Conservation (phyloP, 495 filamentous ascomycete species). For the Aspergillus baeticus region DNA sequence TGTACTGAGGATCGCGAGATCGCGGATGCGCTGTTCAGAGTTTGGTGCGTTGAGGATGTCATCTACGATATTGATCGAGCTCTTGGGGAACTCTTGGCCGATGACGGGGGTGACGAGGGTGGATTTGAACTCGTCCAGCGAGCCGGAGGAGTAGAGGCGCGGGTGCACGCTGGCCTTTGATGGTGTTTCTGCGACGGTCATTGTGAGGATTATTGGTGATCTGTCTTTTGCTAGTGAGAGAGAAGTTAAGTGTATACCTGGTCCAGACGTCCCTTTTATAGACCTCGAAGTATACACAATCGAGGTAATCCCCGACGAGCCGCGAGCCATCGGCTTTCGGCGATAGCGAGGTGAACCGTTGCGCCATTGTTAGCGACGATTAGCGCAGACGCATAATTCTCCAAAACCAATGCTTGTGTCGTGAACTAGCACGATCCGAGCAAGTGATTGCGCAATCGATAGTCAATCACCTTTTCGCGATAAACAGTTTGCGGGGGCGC, state of each 20-base stretch:
- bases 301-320: not conserved
- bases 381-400: not conserved
- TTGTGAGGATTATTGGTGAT: not conserved
- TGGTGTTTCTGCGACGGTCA: slow-evolving; percentile 5
- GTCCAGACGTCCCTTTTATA: not conserved
- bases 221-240: too few relatives aligned
- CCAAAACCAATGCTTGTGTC: not conserved
- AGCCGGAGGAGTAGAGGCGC: slow-evolving; percentile 12
- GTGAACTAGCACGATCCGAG: not conserved
- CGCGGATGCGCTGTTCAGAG: slow-evolving; percentile 55
- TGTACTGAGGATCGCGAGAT: slow-evolving; percentile 52
- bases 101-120: slow-evolving; percentile 35
- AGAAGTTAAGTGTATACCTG: not conserved
- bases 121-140: slow-evolving; percentile 13
- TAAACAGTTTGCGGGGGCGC: too few relatives aligned
- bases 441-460: not conserved
- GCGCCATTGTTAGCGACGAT: slow-evolving; percentile 5
- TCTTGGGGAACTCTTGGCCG: slow-evolving; percentile 52
- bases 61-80: slow-evolving; percentile 46
- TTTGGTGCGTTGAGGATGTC: slow-evolving; percentile 55
- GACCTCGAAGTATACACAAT: not conserved
- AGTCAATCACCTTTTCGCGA: not conserved
- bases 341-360: not conserved
- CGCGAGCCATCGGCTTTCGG: slow-evolving; percentile 7
- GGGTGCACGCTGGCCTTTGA: not conserved